A percentile compares a stretch with the other conserved stretches of the same genome.
Conservation (phyloP, 345 rosid genomes). For the Psidium friedrichsthalianum region DNA sequence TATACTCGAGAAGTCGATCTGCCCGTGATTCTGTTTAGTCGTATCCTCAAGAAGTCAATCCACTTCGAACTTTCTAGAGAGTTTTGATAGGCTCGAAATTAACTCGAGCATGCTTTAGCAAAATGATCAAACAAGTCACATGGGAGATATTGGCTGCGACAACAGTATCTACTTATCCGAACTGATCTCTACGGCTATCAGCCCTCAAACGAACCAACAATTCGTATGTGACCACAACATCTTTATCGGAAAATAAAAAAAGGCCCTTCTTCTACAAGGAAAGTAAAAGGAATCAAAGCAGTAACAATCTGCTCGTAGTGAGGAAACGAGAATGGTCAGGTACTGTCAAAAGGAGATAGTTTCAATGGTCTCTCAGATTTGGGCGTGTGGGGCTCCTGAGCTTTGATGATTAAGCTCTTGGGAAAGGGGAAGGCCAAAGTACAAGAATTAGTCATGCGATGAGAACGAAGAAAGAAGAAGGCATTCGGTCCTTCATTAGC, state of each 20-base stretch:
- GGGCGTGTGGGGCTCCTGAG: background rate
- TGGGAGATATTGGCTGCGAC: background rate
- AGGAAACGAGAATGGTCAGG: background rate
- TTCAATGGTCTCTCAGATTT: background rate
- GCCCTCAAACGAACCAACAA: background rate
- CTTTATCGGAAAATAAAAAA: background rate
- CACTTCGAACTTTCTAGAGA: background rate
- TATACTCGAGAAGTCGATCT: background rate
- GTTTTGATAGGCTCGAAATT: background rate
- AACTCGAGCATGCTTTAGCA: background rate
- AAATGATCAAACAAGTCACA: background rate
- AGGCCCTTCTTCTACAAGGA: background rate
- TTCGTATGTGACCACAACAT: background rate
- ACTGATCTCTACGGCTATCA: background rate
- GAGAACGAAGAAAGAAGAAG: background rate
- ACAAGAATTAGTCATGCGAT: background rate
- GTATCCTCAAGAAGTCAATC: background rate
- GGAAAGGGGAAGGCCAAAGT: background rate
- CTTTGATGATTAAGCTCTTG: background rate
- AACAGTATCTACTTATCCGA: background rate
- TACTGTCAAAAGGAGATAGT: background rate
- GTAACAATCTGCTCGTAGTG: background rate
- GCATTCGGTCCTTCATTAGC: background rate
- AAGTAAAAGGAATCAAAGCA: background rate
- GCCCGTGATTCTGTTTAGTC: background rate